Conservation (phyloP, 108 stramenopile species). For the Stephanodiscus minutulus region DNA sequence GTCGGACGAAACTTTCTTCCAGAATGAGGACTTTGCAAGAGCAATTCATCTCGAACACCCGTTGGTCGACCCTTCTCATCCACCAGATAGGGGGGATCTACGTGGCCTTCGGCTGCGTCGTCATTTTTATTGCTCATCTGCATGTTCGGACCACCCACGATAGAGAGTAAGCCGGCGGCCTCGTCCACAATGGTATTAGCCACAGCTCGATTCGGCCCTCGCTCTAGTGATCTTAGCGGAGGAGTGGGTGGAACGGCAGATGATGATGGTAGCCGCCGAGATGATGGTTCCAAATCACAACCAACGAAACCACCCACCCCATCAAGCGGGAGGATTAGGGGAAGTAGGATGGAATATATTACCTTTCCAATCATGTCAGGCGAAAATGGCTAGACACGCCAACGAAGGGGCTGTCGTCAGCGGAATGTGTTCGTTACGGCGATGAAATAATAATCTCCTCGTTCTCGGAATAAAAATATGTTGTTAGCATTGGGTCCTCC, state of each 20-base stretch:
- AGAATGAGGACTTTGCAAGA: conserved; percentile 74
- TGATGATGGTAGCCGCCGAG: background rate
- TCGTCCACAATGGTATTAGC: background rate
- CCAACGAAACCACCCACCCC: background rate
- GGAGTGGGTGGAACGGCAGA: background rate
- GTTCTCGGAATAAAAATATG: no score
- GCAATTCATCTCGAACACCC: conserved; percentile 5
- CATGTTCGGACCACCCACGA: background rate
- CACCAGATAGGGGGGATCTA: conserved; percentile 18
- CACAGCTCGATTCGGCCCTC: background rate
- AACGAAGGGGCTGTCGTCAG: no score
- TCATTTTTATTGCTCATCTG: background rate
- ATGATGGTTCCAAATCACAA: background rate
- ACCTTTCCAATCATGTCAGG: background rate
- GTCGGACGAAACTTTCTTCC: conserved; percentile 80
- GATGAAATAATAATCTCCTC: no score
- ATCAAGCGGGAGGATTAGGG: background rate
- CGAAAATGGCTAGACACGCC: no score
- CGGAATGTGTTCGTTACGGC: no score
- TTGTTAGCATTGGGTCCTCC: no score
- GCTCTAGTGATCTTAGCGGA: background rate
- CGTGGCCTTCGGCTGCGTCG: background rate
- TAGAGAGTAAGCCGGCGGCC: no score
- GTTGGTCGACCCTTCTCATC: conserved; percentile 34
- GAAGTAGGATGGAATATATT: conserved; percentile 1